Evolutionary conservation across 176 grass and related monocot genomes (phyloP).

Genomic region (Aegilops umbellulata): DNA sequence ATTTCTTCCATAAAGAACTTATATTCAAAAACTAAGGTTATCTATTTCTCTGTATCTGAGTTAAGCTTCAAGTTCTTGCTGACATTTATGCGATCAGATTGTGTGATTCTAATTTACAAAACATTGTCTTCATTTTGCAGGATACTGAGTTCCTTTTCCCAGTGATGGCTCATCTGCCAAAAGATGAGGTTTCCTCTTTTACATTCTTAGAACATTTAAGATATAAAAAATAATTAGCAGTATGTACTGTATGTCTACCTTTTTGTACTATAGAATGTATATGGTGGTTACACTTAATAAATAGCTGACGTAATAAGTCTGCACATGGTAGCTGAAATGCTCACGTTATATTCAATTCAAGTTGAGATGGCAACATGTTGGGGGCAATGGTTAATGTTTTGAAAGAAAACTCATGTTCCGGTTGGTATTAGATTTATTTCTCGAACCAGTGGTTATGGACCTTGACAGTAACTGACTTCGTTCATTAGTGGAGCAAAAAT

Average conservation of each 20-base stretch:
- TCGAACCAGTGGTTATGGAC: background rate
- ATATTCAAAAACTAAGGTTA: slow-evolving; percentile 82
- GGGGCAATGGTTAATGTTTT: background rate
- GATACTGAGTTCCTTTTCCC: slow-evolving; percentile 85
- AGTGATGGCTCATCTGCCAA: slow-evolving; percentile 70
- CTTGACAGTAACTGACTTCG: background rate
- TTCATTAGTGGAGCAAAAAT: background rate
- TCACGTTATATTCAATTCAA: slow-evolving; percentile 3
- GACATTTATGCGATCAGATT: slow-evolving; percentile 10
- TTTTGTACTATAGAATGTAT: slow-evolving; percentile 13
- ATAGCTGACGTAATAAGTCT: background rate
- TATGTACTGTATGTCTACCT: background rate
- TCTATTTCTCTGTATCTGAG: slow-evolving; percentile 13
- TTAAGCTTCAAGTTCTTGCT: slow-evolving; percentile 19
- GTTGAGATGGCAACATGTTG: background rate
- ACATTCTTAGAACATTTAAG: background rate
- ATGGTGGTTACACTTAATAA: background rate
- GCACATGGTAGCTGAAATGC: background rate
- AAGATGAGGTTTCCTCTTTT: slow-evolving; percentile 70
- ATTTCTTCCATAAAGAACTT: slow-evolving; percentile 81
- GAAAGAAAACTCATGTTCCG: background rate
- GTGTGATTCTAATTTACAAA: slow-evolving; percentile 23
- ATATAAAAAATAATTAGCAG: background rate
- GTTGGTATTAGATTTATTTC: background rate
- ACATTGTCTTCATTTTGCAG: slow-evolving; percentile 50